These are phyloP conservation scores for Vigna reflexopilosa DNA, from an alignment of 306 rosid genomes.

Conservation along the genomic window DNA sequence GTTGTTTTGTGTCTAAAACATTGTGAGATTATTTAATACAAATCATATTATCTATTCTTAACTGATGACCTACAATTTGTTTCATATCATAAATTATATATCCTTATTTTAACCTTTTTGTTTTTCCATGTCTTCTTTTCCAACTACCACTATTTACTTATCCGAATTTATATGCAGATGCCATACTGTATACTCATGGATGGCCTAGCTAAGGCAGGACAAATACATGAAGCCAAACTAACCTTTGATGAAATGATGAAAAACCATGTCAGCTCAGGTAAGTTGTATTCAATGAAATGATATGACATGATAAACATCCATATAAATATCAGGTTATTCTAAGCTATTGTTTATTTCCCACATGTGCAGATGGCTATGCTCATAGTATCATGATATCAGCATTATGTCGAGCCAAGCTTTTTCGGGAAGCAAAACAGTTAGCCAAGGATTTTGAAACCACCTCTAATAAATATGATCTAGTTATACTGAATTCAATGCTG, in stretches of 20 bases:
- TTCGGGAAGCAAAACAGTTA: conserved; percentile 82
- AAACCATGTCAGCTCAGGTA: conserved; percentile 72
- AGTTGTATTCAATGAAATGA: conserved; percentile 38
- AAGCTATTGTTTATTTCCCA: conserved; percentile 31
- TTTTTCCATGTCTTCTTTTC: conserved; percentile 30
- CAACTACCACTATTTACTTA: conserved; percentile 11
- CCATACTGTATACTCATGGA: conserved; percentile 87
- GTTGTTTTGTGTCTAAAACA: conserved; percentile 24
- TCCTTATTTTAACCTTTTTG: conserved; percentile 1
- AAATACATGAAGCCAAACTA: conserved; percentile 70
- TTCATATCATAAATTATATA: conserved; percentile 25
- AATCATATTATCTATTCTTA: conserved; percentile 2
- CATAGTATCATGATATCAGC: conserved; percentile 96
- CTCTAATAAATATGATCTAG: conserved; percentile 78
- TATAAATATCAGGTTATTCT: conserved; percentile 9
- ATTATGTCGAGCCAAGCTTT: conserved; percentile 82
- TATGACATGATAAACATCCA: conserved; percentile 8
- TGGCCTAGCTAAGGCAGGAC: conserved; percentile 84
- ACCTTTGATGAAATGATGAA: conserved; percentile 72
- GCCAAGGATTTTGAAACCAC: conserved; percentile 83
- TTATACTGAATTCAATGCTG: conserved; percentile 85
- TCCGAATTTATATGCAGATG: conserved; percentile 61
- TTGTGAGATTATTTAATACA: conserved; percentile 31
- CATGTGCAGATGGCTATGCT: conserved; percentile 88
- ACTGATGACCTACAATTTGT: conserved; percentile 23